phyloP scores from a whole-genome alignment of 2,329 filamentous ascomycete species.

The Colletotrichum orbiculare region DNA sequence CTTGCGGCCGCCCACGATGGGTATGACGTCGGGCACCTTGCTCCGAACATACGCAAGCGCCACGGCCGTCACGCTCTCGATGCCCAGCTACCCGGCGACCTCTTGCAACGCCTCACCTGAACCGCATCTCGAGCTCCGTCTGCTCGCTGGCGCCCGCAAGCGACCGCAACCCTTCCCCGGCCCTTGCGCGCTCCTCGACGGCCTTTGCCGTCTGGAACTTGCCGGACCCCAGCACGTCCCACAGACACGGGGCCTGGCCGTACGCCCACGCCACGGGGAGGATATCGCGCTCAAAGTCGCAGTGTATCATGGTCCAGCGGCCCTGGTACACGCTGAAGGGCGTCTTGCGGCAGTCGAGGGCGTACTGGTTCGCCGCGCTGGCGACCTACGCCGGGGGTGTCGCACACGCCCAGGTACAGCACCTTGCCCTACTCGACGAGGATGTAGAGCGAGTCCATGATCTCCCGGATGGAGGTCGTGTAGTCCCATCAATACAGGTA shows the following conservation, averaged over 20 bases:
- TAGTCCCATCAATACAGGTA: no score
- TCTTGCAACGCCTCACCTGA: conserved; percentile 45
- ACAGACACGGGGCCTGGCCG: conserved; percentile 66
- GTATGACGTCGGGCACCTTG: conserved; percentile 65
- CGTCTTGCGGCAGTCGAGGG: conserved; percentile 47
- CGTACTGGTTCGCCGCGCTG: conserved; percentile 51
- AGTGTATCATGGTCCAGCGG: conserved; percentile 47
- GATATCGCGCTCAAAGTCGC: conserved; percentile 55
- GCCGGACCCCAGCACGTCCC: conserved; percentile 52
- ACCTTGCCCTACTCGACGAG: no score
- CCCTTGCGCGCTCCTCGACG: no score
- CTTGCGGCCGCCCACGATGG: conserved; percentile 64
- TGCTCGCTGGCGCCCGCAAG: no score
- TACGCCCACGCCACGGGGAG: conserved; percentile 54
- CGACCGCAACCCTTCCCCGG: no score
- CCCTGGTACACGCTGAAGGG: conserved; percentile 54
- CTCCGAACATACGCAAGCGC: conserved; percentile 63
- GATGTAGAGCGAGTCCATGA: no score
- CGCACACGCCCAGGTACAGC: no score
- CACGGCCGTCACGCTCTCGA: conserved; percentile 66
- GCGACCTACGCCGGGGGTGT: conserved; percentile 48
- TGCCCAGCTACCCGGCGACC: conserved; percentile 30
- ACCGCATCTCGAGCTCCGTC: conserved; percentile 56
- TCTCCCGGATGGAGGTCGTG: no score
- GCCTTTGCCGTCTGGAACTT: no score